Conservation (phyloP, 768 basidiomycete species). For the Cystobasidium onofrii region DNA sequence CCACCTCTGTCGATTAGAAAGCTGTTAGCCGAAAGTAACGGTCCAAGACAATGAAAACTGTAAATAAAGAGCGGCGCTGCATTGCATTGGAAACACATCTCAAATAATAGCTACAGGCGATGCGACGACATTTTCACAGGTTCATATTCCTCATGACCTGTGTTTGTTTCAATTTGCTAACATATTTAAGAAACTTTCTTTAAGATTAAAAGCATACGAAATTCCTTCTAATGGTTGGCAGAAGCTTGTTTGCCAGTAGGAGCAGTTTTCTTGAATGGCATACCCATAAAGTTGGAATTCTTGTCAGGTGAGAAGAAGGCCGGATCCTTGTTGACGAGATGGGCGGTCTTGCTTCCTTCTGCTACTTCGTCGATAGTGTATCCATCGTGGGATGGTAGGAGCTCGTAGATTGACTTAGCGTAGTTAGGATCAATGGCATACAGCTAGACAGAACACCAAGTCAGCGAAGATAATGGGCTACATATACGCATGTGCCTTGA, state of each 20-base stretch:
- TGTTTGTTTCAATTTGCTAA: no score
- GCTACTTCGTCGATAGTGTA: conserved; percentile 41
- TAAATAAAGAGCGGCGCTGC: no score
- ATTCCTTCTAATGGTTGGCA: background rate
- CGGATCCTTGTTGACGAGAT: conserved; percentile 42
- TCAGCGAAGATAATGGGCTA: no score
- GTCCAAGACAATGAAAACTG: no score
- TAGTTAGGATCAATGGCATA: conserved; percentile 42
- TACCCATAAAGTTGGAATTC: conserved; percentile 44
- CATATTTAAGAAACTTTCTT: no score
- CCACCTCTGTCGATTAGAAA: no score
- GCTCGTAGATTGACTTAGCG: conserved; percentile 42
- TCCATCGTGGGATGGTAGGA: conserved; percentile 38
- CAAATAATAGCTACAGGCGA: no score
- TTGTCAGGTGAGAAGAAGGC: conserved; percentile 38
- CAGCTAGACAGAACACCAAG: conserved; percentile 14
- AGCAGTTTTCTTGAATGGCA: conserved; percentile 35
- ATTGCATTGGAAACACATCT: no score
- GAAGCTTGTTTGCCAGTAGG: background rate
- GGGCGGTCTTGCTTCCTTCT: conserved; percentile 40
- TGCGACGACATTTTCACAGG: no score
- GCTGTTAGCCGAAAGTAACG: no score
- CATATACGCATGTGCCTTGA: background rate
- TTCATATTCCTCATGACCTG: no score
- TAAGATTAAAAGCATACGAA: no score